Base-by-base conservation (phyloP, 495 filamentous ascomycete species). In the Penicillium chermesinum region DNA sequence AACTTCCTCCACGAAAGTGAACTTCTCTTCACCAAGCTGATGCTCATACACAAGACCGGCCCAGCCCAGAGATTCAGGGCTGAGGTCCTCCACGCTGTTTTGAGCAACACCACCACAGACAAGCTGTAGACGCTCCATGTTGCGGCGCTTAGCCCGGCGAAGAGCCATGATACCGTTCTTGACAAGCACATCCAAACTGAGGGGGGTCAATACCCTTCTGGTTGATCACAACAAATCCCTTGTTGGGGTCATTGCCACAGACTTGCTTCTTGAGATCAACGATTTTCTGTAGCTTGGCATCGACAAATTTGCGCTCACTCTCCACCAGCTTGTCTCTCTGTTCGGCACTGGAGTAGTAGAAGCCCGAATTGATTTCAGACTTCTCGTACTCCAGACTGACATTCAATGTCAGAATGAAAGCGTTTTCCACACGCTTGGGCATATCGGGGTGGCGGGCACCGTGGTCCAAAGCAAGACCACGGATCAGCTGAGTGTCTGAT, bases 331-430 rank as follows among this genome's bases (percentile, higher is more conserved):
- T 97, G 50, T 97, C 93, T 44, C 93, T 79, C 72, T 99, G 93
- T 44, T 95, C 89, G 25, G 93, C 93, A 57, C 83, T 93, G 5
- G 88, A 95, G 73, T 99, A 99, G 75, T 95, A 99, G 78, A 99
- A 99, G 39, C 90, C 84, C 19, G 91, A 96, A 75, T 99, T 99
- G 68, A 99, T 93, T 71, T 99, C 93, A 0, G 90, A 90, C 74
- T 99, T 99, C 70, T 99, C 93, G 60, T 97, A 99, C 66, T 99
- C 93, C 38, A 99, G 68, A 61, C 88, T 95, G 65, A 99, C 93
- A 56, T 99, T 99, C 53, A 99, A 72, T 3, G 88, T 91, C 39
- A 99, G 77, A 61, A 99, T 96, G 63, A 82, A 89, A 13, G 94
- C 94, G 59, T 99, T 96, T 67, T 95, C 87, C 13, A 99, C 81